Evolutionary conservation across 345 rosid genomes (phyloP), one percentile per base, ranked within the genome.

Genomic region (Gossypium arboreum): DNA sequence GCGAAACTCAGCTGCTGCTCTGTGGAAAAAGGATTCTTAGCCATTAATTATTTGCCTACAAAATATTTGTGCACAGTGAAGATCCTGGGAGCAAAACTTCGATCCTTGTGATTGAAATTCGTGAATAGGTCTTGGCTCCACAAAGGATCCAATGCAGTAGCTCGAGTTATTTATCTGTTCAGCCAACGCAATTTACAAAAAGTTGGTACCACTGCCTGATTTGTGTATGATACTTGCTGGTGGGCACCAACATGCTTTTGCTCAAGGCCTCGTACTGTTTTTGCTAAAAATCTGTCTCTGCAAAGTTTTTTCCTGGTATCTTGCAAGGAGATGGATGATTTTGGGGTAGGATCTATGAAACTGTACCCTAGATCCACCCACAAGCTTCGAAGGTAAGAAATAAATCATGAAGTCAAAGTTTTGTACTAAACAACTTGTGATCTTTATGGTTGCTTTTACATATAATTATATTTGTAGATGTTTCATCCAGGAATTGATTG

Each of bases 1-100:
- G 86, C 83, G 73, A 76, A 78, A 68, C 76, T 81, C 84, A 58
- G 82, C 88, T n/a, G 79, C 88, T 62, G 73, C 82, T 60, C 41
- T 79, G 69, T 87, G 85, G 54, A 88, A 85, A 85, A 86, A 85
- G 78, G 92, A 87, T 68, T 80, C 74, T 25, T 85, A 81, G 79
- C 48, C 27, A 34, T 63, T 70, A 17, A 27, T 76, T 11, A 24
- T 72, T 64, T 39, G 68, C 39, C 22, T 73, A 62, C 54, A 45
- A 47, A n/a, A 52, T 66, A 4, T 41, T 6, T 65, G 25, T 59
- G 80, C 70, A 4, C 18, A 18, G 73, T 13, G 20, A 41, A 54
- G 50, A 51, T 70, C 72, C 6, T 62, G 29, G 45, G 55, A 51
- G 47, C 29, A 57, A 16, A 55, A 27, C 58, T 18, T 56, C 24